These are phyloP conservation scores for Cavenderia fasciculata DNA, from an alignment of 78 protist species.

Conservation along the genomic window DNA sequence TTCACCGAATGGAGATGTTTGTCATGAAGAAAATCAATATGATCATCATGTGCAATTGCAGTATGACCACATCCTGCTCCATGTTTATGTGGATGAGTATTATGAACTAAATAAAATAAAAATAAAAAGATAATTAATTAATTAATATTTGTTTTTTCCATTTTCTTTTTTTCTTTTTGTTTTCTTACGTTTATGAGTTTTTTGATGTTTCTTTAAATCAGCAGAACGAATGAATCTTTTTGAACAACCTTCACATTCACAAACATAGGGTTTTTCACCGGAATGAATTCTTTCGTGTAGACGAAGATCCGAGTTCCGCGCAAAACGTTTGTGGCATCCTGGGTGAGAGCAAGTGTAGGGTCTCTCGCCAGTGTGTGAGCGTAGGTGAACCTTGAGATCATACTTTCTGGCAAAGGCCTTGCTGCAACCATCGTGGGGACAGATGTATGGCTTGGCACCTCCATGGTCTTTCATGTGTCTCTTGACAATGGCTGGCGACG, in stretches of 20 bases:
- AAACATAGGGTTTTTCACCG: constrained; percentile 83
- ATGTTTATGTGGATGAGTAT: constrained; percentile 54
- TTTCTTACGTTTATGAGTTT: constrained; percentile 29
- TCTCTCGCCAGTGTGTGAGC: constrained; percentile 88
- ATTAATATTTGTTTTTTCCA: too few species aligned
- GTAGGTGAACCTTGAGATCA: constrained; percentile 83
- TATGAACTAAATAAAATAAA: too few species aligned
- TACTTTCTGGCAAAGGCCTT: constrained; percentile 52
- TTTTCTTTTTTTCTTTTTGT: too few species aligned
- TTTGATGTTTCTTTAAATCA: constrained; percentile 53
- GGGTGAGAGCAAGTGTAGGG: constrained; percentile 78
- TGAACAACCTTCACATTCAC: constrained; percentile 78
- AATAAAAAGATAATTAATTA: too few species aligned
- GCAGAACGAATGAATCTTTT: constrained; percentile 74
- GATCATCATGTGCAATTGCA: constrained; percentile 72
- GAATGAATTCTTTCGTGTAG: constrained; percentile 81
- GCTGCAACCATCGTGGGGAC: constrained; percentile 67
- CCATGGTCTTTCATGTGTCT: constrained; percentile 71
- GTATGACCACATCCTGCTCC: constrained; percentile 71
- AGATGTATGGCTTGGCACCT: constrained; percentile 75
- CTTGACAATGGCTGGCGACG: constrained; percentile 46
- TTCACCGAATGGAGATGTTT: constrained; percentile 41
- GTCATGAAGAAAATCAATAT: constrained; percentile 57
- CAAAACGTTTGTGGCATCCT: constrained; percentile 81
- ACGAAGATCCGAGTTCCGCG: constrained; percentile 53